Evolutionary conservation across 805 yeast genomes (phyloP).

Genomic region (Pichia rugopelliculosa): DNA sequence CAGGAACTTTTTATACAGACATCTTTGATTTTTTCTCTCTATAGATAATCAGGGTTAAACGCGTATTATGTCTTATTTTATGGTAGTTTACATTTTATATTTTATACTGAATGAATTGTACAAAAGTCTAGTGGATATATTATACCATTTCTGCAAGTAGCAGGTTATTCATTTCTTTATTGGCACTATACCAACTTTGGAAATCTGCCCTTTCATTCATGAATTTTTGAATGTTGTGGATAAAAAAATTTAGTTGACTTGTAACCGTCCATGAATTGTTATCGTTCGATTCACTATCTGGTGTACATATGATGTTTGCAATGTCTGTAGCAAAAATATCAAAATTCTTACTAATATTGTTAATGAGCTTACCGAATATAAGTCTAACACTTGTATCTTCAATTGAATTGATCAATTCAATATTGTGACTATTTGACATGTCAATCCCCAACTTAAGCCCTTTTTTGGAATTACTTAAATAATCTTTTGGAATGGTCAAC

Average conservation of each 20-base stretch:
- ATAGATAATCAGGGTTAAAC: no score
- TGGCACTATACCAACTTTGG: slow-evolving; percentile 21
- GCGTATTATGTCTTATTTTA: neutral
- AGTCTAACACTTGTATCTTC: slow-evolving; percentile 24
- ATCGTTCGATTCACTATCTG: neutral
- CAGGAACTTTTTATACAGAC: no score
- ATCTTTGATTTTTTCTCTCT: no score
- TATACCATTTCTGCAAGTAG: neutral
- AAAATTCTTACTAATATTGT: slow-evolving; percentile 26
- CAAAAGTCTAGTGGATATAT: neutral
- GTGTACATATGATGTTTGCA: slow-evolving; percentile 11
- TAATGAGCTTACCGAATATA: slow-evolving; percentile 27
- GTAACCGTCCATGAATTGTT: slow-evolving; percentile 21
- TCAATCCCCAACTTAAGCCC: slow-evolving; percentile 26
- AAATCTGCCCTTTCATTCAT: slow-evolving; percentile 24
- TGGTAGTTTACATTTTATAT: no score
- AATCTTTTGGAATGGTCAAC: slow-evolving; percentile 28
- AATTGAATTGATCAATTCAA: slow-evolving; percentile 23
- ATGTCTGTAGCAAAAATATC: slow-evolving; percentile 18
- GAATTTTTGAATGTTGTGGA: slow-evolving; percentile 29
- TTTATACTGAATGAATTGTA: neutral
- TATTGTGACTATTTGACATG: slow-evolving; percentile 23
- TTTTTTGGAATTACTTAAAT: slow-evolving; percentile 22
- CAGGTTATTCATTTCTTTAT: slow-evolving; percentile 12
- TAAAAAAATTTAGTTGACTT: slow-evolving; percentile 27